These are phyloP conservation scores for Phytophthora tubulina DNA, from an alignment of 352 stramenopile species.

Conservation along the genomic window DNA sequence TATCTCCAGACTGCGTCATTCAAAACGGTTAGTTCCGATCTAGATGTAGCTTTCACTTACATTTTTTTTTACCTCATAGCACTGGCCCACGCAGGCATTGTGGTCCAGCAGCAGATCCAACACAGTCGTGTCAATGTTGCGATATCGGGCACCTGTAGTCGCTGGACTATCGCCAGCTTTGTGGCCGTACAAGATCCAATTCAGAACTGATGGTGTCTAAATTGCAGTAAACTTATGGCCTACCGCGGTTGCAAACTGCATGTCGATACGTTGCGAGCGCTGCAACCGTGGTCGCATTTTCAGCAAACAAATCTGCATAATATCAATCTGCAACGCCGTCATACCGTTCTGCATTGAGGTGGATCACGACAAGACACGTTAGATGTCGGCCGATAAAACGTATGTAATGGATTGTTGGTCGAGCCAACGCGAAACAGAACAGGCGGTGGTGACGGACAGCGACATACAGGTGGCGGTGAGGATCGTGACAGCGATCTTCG, in stretches of 20 bases:
- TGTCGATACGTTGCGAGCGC: constrained; percentile 44
- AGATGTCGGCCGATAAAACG: too few relatives aligned
- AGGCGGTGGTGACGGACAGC: too few relatives aligned
- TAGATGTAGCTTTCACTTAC: neutral
- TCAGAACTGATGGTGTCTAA: neutral
- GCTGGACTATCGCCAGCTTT: constrained; percentile 34
- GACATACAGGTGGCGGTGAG: too few relatives aligned
- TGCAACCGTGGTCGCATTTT: constrained; percentile 51
- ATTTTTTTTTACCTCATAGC: constrained; percentile 25
- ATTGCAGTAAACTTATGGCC: neutral
- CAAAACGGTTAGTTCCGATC: neutral
- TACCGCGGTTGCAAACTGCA: constrained; percentile 46
- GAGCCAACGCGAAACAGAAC: too few relatives aligned
- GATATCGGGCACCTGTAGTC: constrained; percentile 42
- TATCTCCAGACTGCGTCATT: constrained; percentile 39
- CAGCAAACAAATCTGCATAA: constrained; percentile 50
- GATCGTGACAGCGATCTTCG: too few relatives aligned
- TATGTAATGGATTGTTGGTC: too few relatives aligned
- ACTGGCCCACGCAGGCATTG: constrained; percentile 38
- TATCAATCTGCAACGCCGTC: constrained; percentile 52
- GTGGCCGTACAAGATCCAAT: neutral
- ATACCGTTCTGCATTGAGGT: constrained; percentile 30
- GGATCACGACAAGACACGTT: too few relatives aligned
- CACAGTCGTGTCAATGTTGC: constrained; percentile 48
- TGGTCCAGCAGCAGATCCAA: constrained; percentile 46